Evolutionary conservation across 768 basidiomycete genomes (phyloP), one percentile per base, ranked within the genome.

Genomic region (Macrolepiota dolichaula): DNA sequence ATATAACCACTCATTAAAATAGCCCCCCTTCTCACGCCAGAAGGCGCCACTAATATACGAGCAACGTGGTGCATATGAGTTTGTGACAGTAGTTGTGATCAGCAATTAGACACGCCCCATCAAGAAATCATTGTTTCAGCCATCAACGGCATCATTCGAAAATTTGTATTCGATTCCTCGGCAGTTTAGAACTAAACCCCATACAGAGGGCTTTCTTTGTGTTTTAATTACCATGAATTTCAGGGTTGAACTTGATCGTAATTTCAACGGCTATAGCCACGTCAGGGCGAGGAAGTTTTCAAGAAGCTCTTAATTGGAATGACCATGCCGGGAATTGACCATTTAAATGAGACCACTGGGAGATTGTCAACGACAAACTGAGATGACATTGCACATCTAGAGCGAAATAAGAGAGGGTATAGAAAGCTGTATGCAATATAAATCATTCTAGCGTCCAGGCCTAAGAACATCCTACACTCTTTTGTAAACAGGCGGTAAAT

Each of bases 271-370:
- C 27, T 15, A 25, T 38, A 25, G 19, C 59, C 59, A 55, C 52
- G 53, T 55, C 59, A 54, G 35, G 53, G 52, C 22, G n/a, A n/a
- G 22, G 52, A 54, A 61, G 59, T 61, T 61, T 55, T 55, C 59
- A 50, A 25, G 59, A 60, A 60, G 59, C 51, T 44, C 51, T 24
- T 53, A 60, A 60, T 53, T 46, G 46, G 59, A n/a, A 37, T 36
- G 40, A 50, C 37, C 50, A 15, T 12, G 13, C 12, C 15, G 54
- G 36, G 36, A 37, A 55, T 55, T 61, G 37, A 29, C 22, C 42
- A 47, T 40, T 32, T 32, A 49, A 54, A 61, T 54, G 49, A 59
- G 50, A 17, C 36, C 37, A 50, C 5, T 7, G 42, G 11, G 15
- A 25, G 49, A 29, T 32, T 32, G 29, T 32, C 19, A 17, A 32